A percentile compares a stretch with the other conserved stretches of the same genome.
Conservation (phyloP, 106 monocot species). For the Dendrobium nobile region DNA sequence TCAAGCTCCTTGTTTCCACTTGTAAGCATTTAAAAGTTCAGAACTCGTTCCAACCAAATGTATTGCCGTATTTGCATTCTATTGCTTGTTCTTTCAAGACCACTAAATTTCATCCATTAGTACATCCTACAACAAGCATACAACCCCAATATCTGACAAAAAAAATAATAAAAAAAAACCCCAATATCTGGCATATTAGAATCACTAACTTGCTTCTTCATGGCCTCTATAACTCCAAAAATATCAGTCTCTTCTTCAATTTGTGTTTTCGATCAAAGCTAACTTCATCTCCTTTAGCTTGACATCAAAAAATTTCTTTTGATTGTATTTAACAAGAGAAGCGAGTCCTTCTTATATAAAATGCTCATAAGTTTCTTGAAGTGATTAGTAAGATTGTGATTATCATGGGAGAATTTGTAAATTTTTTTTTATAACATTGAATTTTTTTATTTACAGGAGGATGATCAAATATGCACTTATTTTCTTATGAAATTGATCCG, state of each 20-base stretch:
- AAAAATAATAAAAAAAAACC: too few relatives aligned
- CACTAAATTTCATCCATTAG: constrained; percentile 97
- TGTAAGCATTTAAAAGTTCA: constrained; percentile 61
- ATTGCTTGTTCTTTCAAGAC: constrained; percentile 98
- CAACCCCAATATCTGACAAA: too few relatives aligned
- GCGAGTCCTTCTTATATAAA: constrained; percentile 73
- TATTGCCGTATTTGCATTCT: constrained; percentile 88
- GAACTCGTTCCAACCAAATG: constrained; percentile 84
- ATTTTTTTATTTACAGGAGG: too few relatives aligned
- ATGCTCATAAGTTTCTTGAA: too few relatives aligned
- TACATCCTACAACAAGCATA: constrained; percentile 88
- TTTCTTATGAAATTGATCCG: too few relatives aligned
- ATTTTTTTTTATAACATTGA: too few relatives aligned
- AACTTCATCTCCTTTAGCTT: constrained; percentile 87
- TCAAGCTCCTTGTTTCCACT: constrained; percentile 81
- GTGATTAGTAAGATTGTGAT: too few relatives aligned
- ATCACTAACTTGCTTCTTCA: constrained; percentile 83
- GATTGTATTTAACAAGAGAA: constrained; percentile 79
- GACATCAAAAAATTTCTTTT: constrained; percentile 87
- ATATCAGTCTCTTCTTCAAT: constrained; percentile 74
- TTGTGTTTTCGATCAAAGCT: constrained; percentile 52
- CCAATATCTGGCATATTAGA: constrained; percentile 81
- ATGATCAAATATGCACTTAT: too few relatives aligned
- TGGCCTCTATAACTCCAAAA: constrained; percentile 70
- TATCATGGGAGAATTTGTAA: too few relatives aligned